These are phyloP conservation scores for Fusarium multiceps DNA, from an alignment of 2,329 filamentous ascomycete species.

Conservation along the genomic window DNA sequence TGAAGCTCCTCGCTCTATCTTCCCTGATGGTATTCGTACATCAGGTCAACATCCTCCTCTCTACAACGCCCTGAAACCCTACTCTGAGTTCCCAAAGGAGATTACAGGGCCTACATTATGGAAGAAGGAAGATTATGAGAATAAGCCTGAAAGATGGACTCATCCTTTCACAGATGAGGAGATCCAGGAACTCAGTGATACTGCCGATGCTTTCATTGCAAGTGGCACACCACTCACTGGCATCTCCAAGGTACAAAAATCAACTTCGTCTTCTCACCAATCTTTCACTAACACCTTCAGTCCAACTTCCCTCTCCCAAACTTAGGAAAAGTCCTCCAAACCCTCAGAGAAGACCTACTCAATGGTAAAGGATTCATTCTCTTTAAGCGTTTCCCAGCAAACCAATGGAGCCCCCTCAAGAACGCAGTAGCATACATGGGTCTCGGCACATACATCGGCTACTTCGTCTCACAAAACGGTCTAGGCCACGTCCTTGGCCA, in stretches of 20 bases:
- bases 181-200: slow-evolving; percentile 71
- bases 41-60: slow-evolving; percentile 79
- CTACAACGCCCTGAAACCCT: slow-evolving; percentile 72
- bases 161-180: slow-evolving; percentile 76
- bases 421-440: slow-evolving; percentile 92
- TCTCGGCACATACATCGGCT: slow-evolving; percentile 84
- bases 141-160: slow-evolving; percentile 76
- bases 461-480: slow-evolving; percentile 88
- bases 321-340: slow-evolving; percentile 51
- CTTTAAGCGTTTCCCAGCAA: slow-evolving; percentile 85
- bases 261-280: rapidly evolving
- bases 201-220: slow-evolving; percentile 76
- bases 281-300: slow-evolving; percentile 39
- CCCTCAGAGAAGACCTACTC: slow-evolving; percentile 61
- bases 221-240: slow-evolving; percentile 75
- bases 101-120: slow-evolving; percentile 80
- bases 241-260: slow-evolving; percentile 58
- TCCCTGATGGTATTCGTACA: slow-evolving; percentile 62
- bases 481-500: slow-evolving; percentile 88
- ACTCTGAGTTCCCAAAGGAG: slow-evolving; percentile 75
- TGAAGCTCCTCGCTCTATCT: slow-evolving; percentile 48
- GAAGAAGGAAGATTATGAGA: slow-evolving; percentile 73
- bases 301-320: slow-evolving; percentile 58
- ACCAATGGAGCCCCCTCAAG: slow-evolving; percentile 81
- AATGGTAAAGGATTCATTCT: slow-evolving; percentile 91